These are phyloP conservation scores for Crucibulum laeve DNA, from an alignment of 768 basidiomycete species.

Conservation along the genomic window DNA sequence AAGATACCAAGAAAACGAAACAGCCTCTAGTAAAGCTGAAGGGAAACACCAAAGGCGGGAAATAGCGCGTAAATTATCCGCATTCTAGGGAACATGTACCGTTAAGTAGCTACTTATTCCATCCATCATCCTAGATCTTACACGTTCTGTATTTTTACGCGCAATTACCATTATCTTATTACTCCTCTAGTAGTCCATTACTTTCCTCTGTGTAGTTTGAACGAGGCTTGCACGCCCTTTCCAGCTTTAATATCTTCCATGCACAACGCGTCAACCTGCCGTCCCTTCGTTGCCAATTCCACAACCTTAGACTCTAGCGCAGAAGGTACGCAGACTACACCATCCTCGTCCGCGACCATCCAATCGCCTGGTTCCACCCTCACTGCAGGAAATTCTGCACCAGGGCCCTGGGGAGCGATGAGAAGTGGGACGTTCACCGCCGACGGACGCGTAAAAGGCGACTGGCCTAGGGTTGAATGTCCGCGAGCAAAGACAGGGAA, in stretches of 20 bases:
- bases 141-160: slow-evolving; percentile 1
- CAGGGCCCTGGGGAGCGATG: slow-evolving; percentile 36
- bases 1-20: too few relatives aligned
- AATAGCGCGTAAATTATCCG: too few relatives aligned
- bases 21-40: too few relatives aligned
- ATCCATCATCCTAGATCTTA: neutral
- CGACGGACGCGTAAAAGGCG: slow-evolving; percentile 78
- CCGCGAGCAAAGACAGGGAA: slow-evolving; percentile 85
- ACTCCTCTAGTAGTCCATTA: slow-evolving; percentile 8
- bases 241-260: slow-evolving; percentile 75
- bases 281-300: slow-evolving; percentile 51
- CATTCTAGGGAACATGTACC: neutral
- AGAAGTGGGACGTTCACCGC: slow-evolving; percentile 64
- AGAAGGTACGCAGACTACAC: slow-evolving; percentile 77
- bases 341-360: slow-evolving; percentile 85
- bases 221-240: slow-evolving; percentile 70
- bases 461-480: slow-evolving; percentile 83
- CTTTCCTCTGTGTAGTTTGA: slow-evolving; percentile 67
- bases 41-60: neutral
- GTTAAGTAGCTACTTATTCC: too few relatives aligned
- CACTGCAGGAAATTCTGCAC: slow-evolving; percentile 48
- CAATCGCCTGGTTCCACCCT: slow-evolving; percentile 72
- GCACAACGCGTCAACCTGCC: slow-evolving; percentile 66
- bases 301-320: slow-evolving; percentile 50
- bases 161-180: neutral